Base-by-base conservation (phyloP, 441 rosid genomes). In the Bruguiera hainesii region DNA sequence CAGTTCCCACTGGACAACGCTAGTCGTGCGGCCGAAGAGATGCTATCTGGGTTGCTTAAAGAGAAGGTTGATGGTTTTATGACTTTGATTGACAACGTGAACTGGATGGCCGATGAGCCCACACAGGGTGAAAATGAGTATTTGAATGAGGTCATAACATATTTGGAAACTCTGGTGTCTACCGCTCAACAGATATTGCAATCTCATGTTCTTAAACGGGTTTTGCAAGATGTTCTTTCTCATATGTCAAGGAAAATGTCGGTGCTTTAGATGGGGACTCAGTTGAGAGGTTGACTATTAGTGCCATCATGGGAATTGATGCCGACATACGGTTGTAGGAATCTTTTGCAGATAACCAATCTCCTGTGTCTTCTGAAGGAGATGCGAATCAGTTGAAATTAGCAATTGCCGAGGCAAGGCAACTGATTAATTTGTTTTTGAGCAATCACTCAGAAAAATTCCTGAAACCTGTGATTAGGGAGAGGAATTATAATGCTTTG, bases 131-230 rank as follows among this genome's bases (percentile, higher is more conserved):
- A 98, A 30, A 94, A 94, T 56, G 97, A 94, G 71, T 91, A 88
- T 80, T 93, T 86, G 75, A 94, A 88, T 71, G 99, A 94, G 76
- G 99, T 91, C 64, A 73, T 88, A 63, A 88, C 88, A 69, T 94
- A 88, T 85, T 74, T 91, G 74, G 99, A 87, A 73, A 94, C 94
- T 60, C 72, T 88, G 69, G 98, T 94, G 76, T 88, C 99, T 58
- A 88, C 97, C 5, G 97, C 99, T 26, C 98, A 91, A 72, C 97
- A 89, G 82, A 91, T 94, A 58, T 75, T 91, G 83, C 97, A 97
- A 0, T 75, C 82, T 57, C 72, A 69, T 25, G 99, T 91, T 67
- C 88, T 94, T 28, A 87, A 73, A 83, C 79, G 97, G 80, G 98
- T 88, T 70, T 46, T 94, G 42, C 87, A 79, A 57, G 93, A 89